Base-by-base conservation (phyloP, 2,329 filamentous ascomycete genomes). In the Exophiala spinifera region DNA sequence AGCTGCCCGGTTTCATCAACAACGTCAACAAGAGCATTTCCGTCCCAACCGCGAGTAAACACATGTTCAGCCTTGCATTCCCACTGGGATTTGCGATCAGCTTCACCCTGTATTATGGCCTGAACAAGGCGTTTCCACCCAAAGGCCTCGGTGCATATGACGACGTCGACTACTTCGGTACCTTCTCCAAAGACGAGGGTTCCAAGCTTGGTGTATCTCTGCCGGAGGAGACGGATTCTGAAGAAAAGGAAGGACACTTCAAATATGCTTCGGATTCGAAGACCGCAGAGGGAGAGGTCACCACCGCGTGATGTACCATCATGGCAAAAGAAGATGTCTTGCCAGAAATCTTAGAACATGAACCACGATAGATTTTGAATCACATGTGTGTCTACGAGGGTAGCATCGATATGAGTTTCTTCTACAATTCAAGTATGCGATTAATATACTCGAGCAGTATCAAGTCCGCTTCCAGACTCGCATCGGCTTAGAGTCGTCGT, bases 41-140 rank as follows among this genome's bases (percentile, higher is more conserved):
- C 13, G 57, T 67, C 33, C 64, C 67, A 15, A 57, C 61, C 13
- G 67, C 64, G 15, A 71, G 69, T 57, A 69, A 65, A 2, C 61
- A 70, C n/a, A 57, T 75, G 4, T 74, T 73, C 60, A 70, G 74
- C 46, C 63, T 75, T 14, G 70, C 72, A 0, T 75, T 70, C 52
- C 67, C 70, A 1, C 59, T 74, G 2, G 73, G 73, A 0, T 66
- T 74, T 45, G 64, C 64, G 3, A 70, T 74, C 44, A 71, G 69
- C 57, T 73, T 74, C 56, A 55, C 66, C 1, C 54, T 70, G 1
- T 68, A 70, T 46, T 67, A 60, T 36, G 56, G 43, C 4, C 52
- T 73, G 36, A 69, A 69, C 53, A 65, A 61, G 28, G 37, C 55
- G 4, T 59, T 53, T 37, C 57, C 60, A 23, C 55, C 57, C 31